These are phyloP conservation scores for Aspergillus taichungensis DNA, from an alignment of 495 filamentous ascomycete genomes.

Conservation along the genomic window DNA sequence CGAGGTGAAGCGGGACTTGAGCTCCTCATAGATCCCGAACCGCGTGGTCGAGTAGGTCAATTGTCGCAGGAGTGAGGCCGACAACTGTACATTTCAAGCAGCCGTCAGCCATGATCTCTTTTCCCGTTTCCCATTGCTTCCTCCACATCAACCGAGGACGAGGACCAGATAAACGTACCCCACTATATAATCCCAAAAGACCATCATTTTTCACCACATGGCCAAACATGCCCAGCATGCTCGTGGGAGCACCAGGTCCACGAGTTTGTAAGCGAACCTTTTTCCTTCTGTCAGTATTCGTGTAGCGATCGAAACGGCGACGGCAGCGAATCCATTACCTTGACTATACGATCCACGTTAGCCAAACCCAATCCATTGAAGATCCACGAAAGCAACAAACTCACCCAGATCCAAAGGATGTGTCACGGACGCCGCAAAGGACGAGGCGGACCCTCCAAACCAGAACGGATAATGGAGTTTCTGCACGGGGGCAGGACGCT, in stretches of 20 bases:
- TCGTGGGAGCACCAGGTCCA: slow-evolving; percentile 52
- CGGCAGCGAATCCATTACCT: slow-evolving; percentile 29
- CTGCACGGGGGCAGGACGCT: slow-evolving; percentile 19
- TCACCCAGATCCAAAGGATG: slow-evolving; percentile 73
- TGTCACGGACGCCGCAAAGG: slow-evolving; percentile 80
- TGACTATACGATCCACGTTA: slow-evolving; percentile 30
- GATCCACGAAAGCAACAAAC: slow-evolving; percentile 7
- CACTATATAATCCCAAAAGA: slow-evolving; percentile 69
- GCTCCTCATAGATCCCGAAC: slow-evolving; percentile 89
- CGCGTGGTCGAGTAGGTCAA: slow-evolving; percentile 86
- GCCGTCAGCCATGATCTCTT: neutral
- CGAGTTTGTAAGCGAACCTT: slow-evolving; percentile 87
- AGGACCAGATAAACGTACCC: slow-evolving; percentile 41
- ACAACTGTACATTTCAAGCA: slow-evolving; percentile 47
- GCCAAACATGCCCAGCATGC: slow-evolving; percentile 72
- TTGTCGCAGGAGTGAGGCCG: slow-evolving; percentile 85
- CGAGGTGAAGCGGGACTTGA: slow-evolving; percentile 61
- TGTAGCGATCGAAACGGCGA: slow-evolving; percentile 1
- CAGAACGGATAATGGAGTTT: slow-evolving; percentile 73
- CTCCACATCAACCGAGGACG: neutral
- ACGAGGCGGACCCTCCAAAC: slow-evolving; percentile 90
- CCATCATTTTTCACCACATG: slow-evolving; percentile 64
- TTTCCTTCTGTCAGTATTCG: slow-evolving; percentile 6
- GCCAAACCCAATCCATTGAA: neutral
- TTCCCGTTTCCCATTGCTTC: neutral